These are phyloP conservation scores for Ceratobasidium sp. DNA, from an alignment of 1,284 basidiomycete genomes.

Conservation along the genomic window DNA sequence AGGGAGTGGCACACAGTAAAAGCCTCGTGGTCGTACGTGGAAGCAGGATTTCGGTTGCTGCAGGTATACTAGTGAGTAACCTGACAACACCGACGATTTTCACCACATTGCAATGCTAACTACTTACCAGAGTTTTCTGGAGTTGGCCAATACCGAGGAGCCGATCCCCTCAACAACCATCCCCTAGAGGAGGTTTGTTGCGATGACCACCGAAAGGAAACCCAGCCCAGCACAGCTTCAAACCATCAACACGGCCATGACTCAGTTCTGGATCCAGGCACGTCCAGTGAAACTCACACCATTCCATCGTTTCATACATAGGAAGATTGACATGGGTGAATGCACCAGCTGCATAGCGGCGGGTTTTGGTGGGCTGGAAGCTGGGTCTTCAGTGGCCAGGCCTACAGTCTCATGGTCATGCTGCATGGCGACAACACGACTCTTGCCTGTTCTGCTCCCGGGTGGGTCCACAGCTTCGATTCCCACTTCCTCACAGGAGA, in stretches of 20 bases:
- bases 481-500: not conserved
- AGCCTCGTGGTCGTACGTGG: too few relatives aligned
- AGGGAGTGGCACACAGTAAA: too few relatives aligned
- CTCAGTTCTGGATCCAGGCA: not conserved
- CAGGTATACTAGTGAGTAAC: too few relatives aligned
- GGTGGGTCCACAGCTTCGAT: not conserved
- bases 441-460: not conserved
- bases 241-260: not conserved
- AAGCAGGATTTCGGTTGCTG: too few relatives aligned
- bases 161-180: not conserved
- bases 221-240: not conserved
- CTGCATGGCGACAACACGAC: constrained; percentile 1
- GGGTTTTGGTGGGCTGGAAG: not conserved
- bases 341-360: not conserved
- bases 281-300: not conserved
- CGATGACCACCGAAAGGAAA: too few relatives aligned
- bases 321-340: not conserved
- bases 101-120: too few relatives aligned
- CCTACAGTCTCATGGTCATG: not conserved
- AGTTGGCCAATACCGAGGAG: too few relatives aligned
- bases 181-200: not conserved
- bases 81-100: too few relatives aligned
- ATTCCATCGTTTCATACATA: not conserved
- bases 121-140: too few relatives aligned
- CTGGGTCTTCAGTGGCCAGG: not conserved